Conservation (phyloP, 495 filamentous ascomycete genomes). For the Talaromyces wortmannii region DNA sequence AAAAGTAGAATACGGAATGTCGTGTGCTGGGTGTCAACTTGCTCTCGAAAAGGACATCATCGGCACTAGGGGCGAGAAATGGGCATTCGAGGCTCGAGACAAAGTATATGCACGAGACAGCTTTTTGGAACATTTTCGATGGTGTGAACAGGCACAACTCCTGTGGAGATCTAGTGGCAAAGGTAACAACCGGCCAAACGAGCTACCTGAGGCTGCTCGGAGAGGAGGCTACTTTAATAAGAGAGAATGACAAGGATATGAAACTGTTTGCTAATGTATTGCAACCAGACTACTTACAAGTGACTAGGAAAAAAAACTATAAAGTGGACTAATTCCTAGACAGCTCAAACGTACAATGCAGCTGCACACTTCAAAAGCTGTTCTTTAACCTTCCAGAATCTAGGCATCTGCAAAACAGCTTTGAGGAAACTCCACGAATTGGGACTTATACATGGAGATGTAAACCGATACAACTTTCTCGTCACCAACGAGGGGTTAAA, state of each 20-base stretch:
- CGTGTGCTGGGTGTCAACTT: slow-evolving; percentile 34
- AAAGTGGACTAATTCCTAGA: too few relatives aligned
- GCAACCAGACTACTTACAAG: too few relatives aligned
- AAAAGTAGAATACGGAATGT: slow-evolving; percentile 24
- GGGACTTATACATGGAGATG: slow-evolving; percentile 7
- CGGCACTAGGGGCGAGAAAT: slow-evolving; percentile 13
- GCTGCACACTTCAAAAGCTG: too few relatives aligned
- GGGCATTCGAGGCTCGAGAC: slow-evolving; percentile 21
- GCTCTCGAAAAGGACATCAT: slow-evolving; percentile 25
- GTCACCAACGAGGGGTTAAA: slow-evolving; percentile 3
- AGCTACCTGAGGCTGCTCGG: slow-evolving; percentile 14
- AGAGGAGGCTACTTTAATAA: slow-evolving; percentile 15
- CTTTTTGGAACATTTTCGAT: slow-evolving; percentile 31
- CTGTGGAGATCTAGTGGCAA: slow-evolving; percentile 20
- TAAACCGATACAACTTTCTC: slow-evolving; percentile 11
- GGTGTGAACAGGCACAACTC: slow-evolving; percentile 36
- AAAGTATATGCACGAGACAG: slow-evolving; percentile 13
- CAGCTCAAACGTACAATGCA: too few relatives aligned
- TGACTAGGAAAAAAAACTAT: too few relatives aligned
- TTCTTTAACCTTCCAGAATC: slow-evolving; percentile 18
- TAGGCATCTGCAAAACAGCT: slow-evolving; percentile 15
- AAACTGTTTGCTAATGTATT: too few relatives aligned
- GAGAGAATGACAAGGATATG: slow-evolving; percentile 8
- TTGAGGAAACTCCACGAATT: slow-evolving; percentile 19
- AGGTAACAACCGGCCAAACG: slow-evolving; percentile 19